phyloP scores from a whole-genome alignment of 805 yeast species.

The Candida tallmaniae region DNA sequence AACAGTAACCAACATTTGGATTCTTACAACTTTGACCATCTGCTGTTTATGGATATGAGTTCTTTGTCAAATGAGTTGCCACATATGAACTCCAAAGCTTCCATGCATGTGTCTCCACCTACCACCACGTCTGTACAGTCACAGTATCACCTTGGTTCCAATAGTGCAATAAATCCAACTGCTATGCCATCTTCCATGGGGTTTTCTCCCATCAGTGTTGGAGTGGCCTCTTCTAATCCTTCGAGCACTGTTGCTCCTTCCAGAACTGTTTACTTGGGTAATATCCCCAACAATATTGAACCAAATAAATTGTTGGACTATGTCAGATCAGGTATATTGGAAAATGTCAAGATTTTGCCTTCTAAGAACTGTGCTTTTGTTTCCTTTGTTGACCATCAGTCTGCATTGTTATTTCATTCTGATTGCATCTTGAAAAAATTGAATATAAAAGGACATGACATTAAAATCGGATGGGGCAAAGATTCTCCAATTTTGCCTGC shows the following conservation, averaged over 20 bases:
- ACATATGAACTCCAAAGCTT: constrained; percentile 1
- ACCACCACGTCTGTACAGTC: constrained; percentile 1
- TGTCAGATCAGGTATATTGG: constrained; percentile 87
- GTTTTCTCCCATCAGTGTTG: background rate
- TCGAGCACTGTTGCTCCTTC: constrained; percentile 43
- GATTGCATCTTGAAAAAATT: constrained; percentile 85
- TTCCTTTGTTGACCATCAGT: constrained; percentile 81
- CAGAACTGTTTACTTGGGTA: constrained; percentile 87
- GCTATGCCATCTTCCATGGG: background rate
- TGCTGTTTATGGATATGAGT: background rate
- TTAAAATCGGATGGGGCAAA: constrained; percentile 92
- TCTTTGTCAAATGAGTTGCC: background rate
- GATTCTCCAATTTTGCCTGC: constrained; percentile 69
- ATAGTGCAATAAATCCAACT: background rate
- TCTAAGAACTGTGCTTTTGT: constrained; percentile 86
- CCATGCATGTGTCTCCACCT: constrained; percentile 1
- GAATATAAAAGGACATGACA: constrained; percentile 73
- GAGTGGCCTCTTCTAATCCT: background rate
- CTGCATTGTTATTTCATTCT: constrained; percentile 88
- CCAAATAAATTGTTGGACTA: constrained; percentile 82
- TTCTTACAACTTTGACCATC: background rate
- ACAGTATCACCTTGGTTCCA: background rate
- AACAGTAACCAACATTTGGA: background rate
- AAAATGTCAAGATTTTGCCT: constrained; percentile 72
- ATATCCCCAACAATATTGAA: constrained; percentile 75